phyloP scores from a whole-genome alignment of 2,329 filamentous ascomycete genomes.

The Coniochaeta hoffmannii region DNA sequence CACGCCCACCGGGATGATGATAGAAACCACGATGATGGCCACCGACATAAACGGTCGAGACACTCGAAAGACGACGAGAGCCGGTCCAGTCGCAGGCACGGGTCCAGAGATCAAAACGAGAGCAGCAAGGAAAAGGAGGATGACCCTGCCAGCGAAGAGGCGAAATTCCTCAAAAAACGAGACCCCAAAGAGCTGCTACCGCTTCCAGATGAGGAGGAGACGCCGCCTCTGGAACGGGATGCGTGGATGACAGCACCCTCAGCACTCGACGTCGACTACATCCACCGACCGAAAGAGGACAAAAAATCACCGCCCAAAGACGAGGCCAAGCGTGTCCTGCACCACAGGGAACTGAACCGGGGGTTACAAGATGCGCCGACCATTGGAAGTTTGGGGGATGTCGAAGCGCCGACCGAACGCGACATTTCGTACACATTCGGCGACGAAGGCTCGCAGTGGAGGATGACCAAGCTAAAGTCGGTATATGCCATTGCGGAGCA shows the following conservation, averaged over 20 bases:
- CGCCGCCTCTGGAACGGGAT: conserved; percentile 57
- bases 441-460: conserved; percentile 84
- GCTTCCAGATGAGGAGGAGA: conserved; percentile 42
- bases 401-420: conserved; percentile 45
- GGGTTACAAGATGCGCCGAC: conserved; percentile 54
- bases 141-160: conserved; percentile 13
- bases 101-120: conserved; percentile 23
- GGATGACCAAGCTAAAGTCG: conserved; percentile 88
- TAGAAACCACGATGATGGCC: conserved; percentile 44
- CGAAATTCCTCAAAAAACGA: conserved; percentile 30
- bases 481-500: conserved; percentile 77
- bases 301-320: conserved; percentile 45
- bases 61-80: conserved; percentile 43
- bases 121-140: conserved; percentile 21
- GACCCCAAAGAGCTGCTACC: conserved; percentile 45
- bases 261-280: conserved; percentile 75
- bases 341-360: conserved; percentile 74
- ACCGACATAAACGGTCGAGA: conserved; percentile 58
- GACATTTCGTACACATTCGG: conserved; percentile 80
- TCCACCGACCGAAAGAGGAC: conserved; percentile 51
- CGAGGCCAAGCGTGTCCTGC: conserved; percentile 64
- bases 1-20: conserved; percentile 27
- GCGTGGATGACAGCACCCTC: conserved; percentile 93
- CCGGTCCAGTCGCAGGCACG: conserved; percentile 27
- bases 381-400: conserved; percentile 36